phyloP scores from a whole-genome alignment of 108 stramenopile genomes.

The Skeletonema grethae region DNA sequence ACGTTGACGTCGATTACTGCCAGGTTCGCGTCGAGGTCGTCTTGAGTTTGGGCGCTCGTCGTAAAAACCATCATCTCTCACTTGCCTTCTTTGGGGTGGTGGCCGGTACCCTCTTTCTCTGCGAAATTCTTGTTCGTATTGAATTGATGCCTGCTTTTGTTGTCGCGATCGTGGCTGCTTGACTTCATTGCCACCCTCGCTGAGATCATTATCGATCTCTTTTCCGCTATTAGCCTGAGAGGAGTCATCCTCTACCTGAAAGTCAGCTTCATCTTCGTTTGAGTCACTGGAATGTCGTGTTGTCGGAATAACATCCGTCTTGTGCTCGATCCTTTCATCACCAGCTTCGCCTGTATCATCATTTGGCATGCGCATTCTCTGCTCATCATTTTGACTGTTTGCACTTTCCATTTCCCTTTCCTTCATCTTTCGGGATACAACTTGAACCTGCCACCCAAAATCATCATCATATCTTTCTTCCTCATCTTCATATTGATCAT shows the following conservation, averaged over 20 bases:
- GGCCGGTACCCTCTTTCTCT: background rate
- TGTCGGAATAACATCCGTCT: background rate
- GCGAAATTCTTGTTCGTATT: background rate
- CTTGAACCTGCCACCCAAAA: slow-evolving; percentile 40
- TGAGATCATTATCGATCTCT: background rate
- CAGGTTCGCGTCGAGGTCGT: background rate
- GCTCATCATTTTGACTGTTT: background rate
- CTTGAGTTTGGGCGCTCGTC: background rate
- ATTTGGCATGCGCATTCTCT: slow-evolving; percentile 2
- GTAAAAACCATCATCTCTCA: background rate
- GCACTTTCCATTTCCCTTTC: background rate
- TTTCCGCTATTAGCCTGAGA: background rate
- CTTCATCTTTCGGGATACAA: slow-evolving; percentile 8
- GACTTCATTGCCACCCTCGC: background rate
- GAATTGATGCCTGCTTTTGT: background rate
- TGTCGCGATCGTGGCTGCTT: background rate
- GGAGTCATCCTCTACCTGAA: background rate
- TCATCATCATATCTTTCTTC: slow-evolving; percentile 40
- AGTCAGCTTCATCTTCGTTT: background rate
- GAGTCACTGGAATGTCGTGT: background rate
- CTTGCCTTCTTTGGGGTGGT: background rate
- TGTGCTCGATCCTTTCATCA: background rate
- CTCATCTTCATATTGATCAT: slow-evolving; percentile 14
- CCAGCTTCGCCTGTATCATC: slow-evolving; percentile 12
- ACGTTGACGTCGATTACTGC: slow-evolving; percentile 10